A percentile compares a stretch with the other conserved stretches of the same genome.
phyloP scores from a whole-genome alignment of 768 basidiomycete species.

The Naganishia antarctica region DNA sequence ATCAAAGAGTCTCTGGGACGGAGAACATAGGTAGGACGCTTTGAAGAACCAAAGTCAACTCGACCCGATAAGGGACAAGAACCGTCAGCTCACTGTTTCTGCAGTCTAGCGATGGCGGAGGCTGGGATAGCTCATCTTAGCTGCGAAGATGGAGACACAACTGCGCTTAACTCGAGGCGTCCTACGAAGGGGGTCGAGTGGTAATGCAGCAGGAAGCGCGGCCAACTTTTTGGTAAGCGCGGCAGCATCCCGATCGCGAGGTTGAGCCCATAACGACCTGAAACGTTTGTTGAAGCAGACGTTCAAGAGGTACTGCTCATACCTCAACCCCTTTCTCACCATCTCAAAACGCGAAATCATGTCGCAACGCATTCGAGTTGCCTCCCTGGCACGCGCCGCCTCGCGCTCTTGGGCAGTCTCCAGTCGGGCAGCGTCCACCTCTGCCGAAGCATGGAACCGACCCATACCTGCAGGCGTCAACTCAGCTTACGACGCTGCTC shows the following conservation, averaged over 20 bases:
- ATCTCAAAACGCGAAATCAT: not conserved
- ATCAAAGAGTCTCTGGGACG: no score
- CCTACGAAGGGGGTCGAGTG: no score
- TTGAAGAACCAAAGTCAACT: no score
- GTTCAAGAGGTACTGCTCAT: no score
- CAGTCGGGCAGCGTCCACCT: conserved; percentile 28
- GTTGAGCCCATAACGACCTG: not conserved
- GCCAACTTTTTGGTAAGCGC: conserved; percentile 11
- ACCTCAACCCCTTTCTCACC: not conserved
- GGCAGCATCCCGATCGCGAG: not conserved
- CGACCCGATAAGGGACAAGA: no score
- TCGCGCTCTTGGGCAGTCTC: conserved; percentile 9
- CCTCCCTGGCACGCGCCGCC: not conserved
- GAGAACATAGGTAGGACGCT: no score
- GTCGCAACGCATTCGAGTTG: conserved; percentile 2
- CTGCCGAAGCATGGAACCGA: conserved; percentile 34
- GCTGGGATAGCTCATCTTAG: no score
- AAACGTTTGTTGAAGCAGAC: not conserved
- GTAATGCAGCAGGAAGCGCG: no score
- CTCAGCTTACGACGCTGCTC: conserved; percentile 70
- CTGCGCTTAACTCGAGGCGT: no score
- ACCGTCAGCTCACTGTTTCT: no score
- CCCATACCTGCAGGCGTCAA: conserved; percentile 36
- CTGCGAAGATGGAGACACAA: no score
- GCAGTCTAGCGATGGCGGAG: no score